Evolutionary conservation across 306 rosid species (phyloP).

Genomic region (Malus orientalis): DNA sequence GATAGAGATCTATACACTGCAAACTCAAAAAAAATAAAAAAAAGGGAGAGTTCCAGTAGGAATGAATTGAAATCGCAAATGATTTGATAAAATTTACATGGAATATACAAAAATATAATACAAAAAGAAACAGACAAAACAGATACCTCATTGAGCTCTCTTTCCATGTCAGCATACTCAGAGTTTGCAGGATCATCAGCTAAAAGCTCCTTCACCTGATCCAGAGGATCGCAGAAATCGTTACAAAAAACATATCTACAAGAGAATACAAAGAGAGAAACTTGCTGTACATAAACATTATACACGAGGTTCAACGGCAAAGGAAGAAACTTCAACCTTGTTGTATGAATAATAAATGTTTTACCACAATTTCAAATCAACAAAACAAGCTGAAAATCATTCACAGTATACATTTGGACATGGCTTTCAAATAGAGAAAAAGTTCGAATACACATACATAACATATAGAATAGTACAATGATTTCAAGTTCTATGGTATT

Average conservation of each 20-base stretch:
- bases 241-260: neutral
- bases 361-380: neutral
- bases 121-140: neutral
- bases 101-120: neutral
- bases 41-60: neutral
- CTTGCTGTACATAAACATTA: neutral
- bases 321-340: neutral
- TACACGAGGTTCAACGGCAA: neutral
- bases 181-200: slow-evolving; percentile 68
- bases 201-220: slow-evolving; percentile 68
- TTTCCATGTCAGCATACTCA: slow-evolving; percentile 89
- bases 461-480: neutral
- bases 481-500: neutral
- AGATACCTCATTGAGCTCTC: slow-evolving; percentile 77
- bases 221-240: slow-evolving; percentile 1
- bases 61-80: neutral
- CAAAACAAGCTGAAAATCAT: neutral
- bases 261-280: neutral
- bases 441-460: neutral
- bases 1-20: neutral
- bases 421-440: neutral
- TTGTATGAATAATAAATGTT: neutral
- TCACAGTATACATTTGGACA: neutral
- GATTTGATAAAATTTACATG: too few species aligned
- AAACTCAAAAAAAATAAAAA: neutral